These are phyloP conservation scores for Penicillium manginii DNA, from an alignment of 495 filamentous ascomycete genomes.

Conservation along the genomic window DNA sequence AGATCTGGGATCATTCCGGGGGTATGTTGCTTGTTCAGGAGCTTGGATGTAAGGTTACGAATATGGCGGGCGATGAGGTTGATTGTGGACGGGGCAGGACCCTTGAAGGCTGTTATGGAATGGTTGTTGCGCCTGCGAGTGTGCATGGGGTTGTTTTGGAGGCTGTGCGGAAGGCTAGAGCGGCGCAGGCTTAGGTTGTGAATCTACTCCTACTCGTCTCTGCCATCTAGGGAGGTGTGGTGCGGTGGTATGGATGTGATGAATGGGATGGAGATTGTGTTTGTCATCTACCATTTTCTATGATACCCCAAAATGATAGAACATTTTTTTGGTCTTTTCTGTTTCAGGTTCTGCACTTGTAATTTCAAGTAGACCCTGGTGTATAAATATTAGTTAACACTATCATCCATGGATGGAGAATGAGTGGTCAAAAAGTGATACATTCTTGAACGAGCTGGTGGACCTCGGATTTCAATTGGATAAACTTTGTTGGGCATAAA, in stretches of 20 bases:
- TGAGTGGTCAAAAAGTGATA: too few species aligned
- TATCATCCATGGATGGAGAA: too few species aligned
- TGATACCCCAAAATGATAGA: background rate
- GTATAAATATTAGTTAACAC: too few species aligned
- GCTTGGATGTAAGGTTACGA: slow-evolving; percentile 64
- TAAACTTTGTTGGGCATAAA: too few species aligned
- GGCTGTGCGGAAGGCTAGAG: slow-evolving; percentile 34
- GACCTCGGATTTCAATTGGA: too few species aligned
- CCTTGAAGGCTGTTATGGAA: slow-evolving; percentile 43
- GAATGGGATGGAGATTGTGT: background rate
- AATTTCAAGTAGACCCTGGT: too few species aligned
- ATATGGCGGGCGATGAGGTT: slow-evolving; percentile 55
- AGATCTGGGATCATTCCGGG: slow-evolving; percentile 75
- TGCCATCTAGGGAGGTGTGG: background rate
- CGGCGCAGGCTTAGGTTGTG: background rate
- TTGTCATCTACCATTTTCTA: background rate
- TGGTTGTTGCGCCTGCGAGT: slow-evolving; percentile 48
- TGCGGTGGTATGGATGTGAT: background rate
- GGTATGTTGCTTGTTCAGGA: slow-evolving; percentile 71
- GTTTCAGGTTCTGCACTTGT: too few species aligned
- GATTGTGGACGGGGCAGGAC: slow-evolving; percentile 46
- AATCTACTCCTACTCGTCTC: too few species aligned
- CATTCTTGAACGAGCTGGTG: too few species aligned
- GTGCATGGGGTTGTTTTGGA: slow-evolving; percentile 43
- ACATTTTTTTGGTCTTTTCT: background rate